phyloP scores from a whole-genome alignment of 192 early-diverging fungal species.

The Entomortierella lignicola region DNA sequence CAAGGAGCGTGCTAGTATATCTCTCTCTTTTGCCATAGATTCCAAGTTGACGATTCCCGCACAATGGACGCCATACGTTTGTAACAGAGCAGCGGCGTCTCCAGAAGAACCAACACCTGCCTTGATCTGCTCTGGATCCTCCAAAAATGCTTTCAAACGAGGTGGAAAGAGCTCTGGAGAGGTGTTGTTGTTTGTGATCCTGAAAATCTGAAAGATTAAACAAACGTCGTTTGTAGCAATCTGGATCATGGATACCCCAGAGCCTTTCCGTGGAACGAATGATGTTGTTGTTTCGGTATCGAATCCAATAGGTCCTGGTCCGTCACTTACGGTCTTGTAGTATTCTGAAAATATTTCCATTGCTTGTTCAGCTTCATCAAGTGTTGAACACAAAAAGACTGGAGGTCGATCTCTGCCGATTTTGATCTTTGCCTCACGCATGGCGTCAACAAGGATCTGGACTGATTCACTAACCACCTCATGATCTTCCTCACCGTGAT shows the following conservation, averaged over 20 bases:
- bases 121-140: constrained; percentile 33
- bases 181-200: constrained; percentile 17
- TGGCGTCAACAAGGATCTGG: constrained; percentile 33
- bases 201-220: constrained; percentile 56
- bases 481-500: background rate
- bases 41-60: constrained; percentile 49
- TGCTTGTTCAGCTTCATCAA: constrained; percentile 18
- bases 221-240: constrained; percentile 56
- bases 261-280: constrained; percentile 8
- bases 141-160: constrained; percentile 41
- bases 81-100: constrained; percentile 32
- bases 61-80: constrained; percentile 25
- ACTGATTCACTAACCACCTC: constrained; percentile 11
- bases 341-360: constrained; percentile 44
- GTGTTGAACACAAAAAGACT: constrained; percentile 29
- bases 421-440: constrained; percentile 25
- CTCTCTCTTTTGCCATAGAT: constrained; percentile 28
- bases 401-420: constrained; percentile 19
- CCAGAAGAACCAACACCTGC: constrained; percentile 40
- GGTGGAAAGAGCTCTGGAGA: constrained; percentile 36
- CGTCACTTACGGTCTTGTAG: constrained; percentile 8
- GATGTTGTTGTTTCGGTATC: constrained; percentile 56
- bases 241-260: constrained; percentile 49
- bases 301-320: constrained; percentile 47
- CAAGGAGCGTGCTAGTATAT: constrained; percentile 30